phyloP scores from a whole-genome alignment of 1,284 basidiomycete species.

The Phylloboletellus chloephorus region DNA sequence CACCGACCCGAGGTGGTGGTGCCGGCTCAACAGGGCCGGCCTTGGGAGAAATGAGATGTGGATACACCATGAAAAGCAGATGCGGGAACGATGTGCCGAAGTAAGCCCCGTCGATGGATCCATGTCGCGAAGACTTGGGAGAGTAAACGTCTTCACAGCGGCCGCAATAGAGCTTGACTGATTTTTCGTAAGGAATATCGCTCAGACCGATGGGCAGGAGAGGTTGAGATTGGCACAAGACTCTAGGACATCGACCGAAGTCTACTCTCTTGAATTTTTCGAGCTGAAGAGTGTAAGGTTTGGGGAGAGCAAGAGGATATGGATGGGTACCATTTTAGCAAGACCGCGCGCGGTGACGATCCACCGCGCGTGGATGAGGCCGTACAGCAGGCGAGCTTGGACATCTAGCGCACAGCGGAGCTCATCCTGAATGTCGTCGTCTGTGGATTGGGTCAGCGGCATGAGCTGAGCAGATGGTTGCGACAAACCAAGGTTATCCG shows the following conservation, averaged over 20 bases:
- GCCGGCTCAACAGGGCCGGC: constrained; percentile 53
- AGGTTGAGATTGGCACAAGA: constrained; percentile 86
- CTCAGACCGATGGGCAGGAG: constrained; percentile 93
- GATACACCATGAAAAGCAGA: constrained; percentile 92
- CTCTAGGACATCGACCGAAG: constrained; percentile 93
- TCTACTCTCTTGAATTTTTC: constrained; percentile 97
- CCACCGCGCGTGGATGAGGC: constrained; percentile 95
- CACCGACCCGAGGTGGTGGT: constrained; percentile 24
- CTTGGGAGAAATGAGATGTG: constrained; percentile 84
- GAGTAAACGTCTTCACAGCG: constrained; percentile 96
- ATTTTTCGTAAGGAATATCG: constrained; percentile 92
- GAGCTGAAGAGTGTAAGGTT: constrained; percentile 46
- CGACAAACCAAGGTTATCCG: constrained; percentile 80
- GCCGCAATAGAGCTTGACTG: constrained; percentile 94
- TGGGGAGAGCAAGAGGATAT: constrained; percentile 1
- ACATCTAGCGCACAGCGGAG: constrained; percentile 80
- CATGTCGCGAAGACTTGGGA: constrained; percentile 90
- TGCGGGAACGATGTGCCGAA: constrained; percentile 97
- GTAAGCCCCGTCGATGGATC: constrained; percentile 93
- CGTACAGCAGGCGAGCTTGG: constrained; percentile 87
- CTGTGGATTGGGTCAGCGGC: constrained; percentile 33
- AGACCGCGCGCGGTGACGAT: constrained; percentile 92
- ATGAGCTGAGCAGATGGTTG: not conserved
- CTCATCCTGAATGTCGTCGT: constrained; percentile 78
- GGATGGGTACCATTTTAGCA: constrained; percentile 81